Evolutionary conservation across 257 asterid species (phyloP), one percentile per base, ranked within the genome.

Genomic region (Penstemon davidsonii): DNA sequence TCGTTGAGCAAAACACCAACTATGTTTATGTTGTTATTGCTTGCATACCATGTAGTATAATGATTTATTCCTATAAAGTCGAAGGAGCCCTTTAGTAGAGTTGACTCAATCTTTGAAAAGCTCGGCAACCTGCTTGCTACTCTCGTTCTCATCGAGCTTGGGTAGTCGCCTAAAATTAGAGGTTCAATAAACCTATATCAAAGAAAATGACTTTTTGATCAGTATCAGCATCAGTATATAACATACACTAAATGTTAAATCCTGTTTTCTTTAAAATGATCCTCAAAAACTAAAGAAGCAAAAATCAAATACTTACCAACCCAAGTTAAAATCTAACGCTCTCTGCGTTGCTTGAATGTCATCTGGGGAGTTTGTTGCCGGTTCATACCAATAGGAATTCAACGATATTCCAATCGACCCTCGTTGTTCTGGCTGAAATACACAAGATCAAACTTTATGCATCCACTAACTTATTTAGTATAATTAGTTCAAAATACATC

Each of bases 51-150:
- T 0, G 98, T 92, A 0, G 98, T 92, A 59, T 92, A 92, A 76
- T 89, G 96, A 75, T 92, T 92, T 72, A 92, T 87, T 64, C 98
- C 98, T 8, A 92, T 79, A 76, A 89, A 89, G 71, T 92, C 92
- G n/a, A 69, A 92, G 7, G 96, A 68, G 2, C 92, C 96, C 83
- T 79, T 89, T 25, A 92, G n/a, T 49, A 47, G 78, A 37, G 49
- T 25, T 33, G 96, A 83, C 67, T 92, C 80, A 3, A 73, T 79
- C 66, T 37, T 66, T 9, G 95, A 70, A 64, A 92, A 89, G 47
- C 37, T 65, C 0, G 96, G 96, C 69, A 92, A 9, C 76, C 96
- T 79, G 46, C 50, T 75, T 40, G 81, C 88, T 0, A 83, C 95
- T 77, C 96, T 81, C 13, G 55, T 71, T 61, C 85, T 86, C 96